A percentile compares a stretch with the other conserved stretches of the same genome.
These are phyloP conservation scores for Otatea glauca DNA, from an alignment of 176 grass and related monocot genomes.

Conservation along the genomic window DNA sequence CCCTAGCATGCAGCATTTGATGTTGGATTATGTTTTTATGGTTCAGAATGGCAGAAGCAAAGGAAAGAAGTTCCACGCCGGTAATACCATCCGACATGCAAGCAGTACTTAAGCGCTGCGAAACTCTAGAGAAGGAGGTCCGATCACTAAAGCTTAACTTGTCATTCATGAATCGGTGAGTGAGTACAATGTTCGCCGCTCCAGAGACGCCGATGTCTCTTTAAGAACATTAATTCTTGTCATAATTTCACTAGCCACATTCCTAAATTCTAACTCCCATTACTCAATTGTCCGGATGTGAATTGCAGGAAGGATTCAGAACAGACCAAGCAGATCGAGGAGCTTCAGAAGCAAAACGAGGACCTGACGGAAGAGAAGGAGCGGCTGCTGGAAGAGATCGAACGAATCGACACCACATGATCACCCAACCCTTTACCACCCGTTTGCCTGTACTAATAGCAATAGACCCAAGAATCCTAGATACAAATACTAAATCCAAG, in stretches of 20 bases:
- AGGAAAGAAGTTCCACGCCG: conserved; percentile 67
- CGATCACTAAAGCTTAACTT: conserved; percentile 78
- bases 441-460: conserved; percentile 23
- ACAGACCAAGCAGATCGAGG: conserved; percentile 76
- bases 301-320: conserved; percentile 76
- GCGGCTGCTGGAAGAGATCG: conserved; percentile 64
- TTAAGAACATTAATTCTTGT: neutral
- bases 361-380: conserved; percentile 62
- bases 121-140: conserved; percentile 78
- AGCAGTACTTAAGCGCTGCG: conserved; percentile 63
- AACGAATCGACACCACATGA: conserved; percentile 55
- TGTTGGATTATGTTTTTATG: conserved; percentile 8
- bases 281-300: neutral
- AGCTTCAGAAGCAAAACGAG: conserved; percentile 80
- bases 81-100: conserved; percentile 71
- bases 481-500: conserved; percentile 40
- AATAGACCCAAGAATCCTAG: conserved; percentile 27
- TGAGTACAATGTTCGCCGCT: conserved; percentile 9
- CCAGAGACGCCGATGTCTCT: neutral
- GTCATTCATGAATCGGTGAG: conserved; percentile 82
- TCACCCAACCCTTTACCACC: neutral
- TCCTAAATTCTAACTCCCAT: neutral
- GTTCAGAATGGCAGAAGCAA: conserved; percentile 82
- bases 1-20: neutral
- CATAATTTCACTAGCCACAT: neutral